phyloP scores from a whole-genome alignment of 441 rosid species.

The Biscutella laevigata region DNA sequence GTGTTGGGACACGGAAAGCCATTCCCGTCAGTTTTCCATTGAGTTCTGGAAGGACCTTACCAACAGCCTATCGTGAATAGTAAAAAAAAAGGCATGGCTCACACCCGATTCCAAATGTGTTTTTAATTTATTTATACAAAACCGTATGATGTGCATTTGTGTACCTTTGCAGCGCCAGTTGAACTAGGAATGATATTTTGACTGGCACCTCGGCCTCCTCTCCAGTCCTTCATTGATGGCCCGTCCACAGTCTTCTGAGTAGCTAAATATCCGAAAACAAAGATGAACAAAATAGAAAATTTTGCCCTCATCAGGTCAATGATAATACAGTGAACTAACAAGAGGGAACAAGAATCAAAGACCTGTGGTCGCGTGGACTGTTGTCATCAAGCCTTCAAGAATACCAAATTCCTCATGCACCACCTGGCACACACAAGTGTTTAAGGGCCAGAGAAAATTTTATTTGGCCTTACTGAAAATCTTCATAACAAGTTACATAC shows the following conservation, averaged over 20 bases:
- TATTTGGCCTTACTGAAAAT: neutral
- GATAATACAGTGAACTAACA: conserved; percentile 2
- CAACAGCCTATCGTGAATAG: conserved; percentile 62
- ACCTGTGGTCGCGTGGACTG: conserved; percentile 98
- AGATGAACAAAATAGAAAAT: neutral
- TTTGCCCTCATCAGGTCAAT: neutral
- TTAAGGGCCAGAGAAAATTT: neutral
- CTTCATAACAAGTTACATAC: neutral
- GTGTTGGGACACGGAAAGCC: conserved; percentile 97
- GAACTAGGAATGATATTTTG: conserved; percentile 99
- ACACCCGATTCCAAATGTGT: neutral
- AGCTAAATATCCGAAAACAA: conserved; percentile 36
- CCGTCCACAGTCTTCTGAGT: no score
- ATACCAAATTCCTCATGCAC: conserved; percentile 94
- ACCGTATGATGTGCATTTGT: neutral
- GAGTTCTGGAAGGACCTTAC: conserved; percentile 94
- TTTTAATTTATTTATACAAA: neutral
- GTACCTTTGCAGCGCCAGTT: conserved; percentile 96
- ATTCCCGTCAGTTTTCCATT: conserved; percentile 95
- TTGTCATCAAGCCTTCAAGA: conserved; percentile 89
- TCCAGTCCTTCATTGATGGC: conserved; percentile 97
- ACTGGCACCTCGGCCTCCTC: conserved; percentile 94
- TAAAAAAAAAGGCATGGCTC: neutral
- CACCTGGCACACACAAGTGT: conserved; percentile 39
- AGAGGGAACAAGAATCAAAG: conserved; percentile 3